phyloP scores from a whole-genome alignment of 441 rosid species.

The California macrophylla region DNA sequence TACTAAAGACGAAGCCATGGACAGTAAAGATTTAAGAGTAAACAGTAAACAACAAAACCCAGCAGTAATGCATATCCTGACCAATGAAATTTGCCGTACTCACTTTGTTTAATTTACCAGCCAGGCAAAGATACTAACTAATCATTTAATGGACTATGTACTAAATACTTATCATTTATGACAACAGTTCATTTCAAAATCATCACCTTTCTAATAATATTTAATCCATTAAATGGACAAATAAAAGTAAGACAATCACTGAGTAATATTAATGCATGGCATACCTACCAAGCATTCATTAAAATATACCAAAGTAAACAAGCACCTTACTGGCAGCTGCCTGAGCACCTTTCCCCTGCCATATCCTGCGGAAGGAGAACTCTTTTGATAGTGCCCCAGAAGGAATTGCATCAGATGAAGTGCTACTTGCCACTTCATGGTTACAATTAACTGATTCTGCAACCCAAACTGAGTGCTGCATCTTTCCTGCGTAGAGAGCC shows the following conservation, averaged over 20 bases:
- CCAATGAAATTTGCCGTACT: neutral
- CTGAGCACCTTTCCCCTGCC: slow-evolving; percentile 91
- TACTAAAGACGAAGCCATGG: neutral
- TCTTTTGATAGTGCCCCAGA: slow-evolving; percentile 42
- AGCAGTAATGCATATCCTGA: neutral
- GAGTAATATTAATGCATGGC: neutral
- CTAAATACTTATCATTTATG: neutral
- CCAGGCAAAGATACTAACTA: neutral
- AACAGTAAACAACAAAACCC: neutral
- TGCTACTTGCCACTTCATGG: slow-evolving; percentile 37
- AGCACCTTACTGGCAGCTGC: slow-evolving; percentile 80
- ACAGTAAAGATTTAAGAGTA: neutral
- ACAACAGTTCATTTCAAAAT: neutral
- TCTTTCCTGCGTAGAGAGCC: slow-evolving; percentile 52
- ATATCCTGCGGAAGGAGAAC: slow-evolving; percentile 71
- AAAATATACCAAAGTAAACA: slow-evolving; percentile 10
- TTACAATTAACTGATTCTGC: slow-evolving; percentile 56
- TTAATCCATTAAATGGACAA: neutral
- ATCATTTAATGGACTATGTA: neutral
- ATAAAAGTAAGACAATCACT: slow-evolving; percentile 5
- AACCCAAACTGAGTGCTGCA: slow-evolving; percentile 93
- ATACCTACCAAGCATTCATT: neutral
- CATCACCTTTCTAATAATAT: neutral
- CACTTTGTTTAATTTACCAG: neutral
- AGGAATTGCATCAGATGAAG: slow-evolving; percentile 40